phyloP scores from a whole-genome alignment of 352 stramenopile species.

The Phytophthora fragariae region DNA sequence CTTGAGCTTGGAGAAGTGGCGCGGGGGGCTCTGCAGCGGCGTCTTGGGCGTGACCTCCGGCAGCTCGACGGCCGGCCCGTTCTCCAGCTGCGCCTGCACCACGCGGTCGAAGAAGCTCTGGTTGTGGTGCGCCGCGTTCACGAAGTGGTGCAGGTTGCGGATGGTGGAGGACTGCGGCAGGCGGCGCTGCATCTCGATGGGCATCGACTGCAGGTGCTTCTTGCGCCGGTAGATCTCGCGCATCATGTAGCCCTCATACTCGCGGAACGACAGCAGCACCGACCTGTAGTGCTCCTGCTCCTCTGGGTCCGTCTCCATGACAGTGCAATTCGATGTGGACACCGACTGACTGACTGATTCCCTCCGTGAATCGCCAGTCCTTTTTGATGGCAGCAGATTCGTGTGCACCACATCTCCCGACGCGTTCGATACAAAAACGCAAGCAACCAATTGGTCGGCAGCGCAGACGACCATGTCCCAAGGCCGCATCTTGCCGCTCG shows the following conservation, averaged over 20 bases:
- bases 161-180: conserved; percentile 77
- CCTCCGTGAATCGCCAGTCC: neutral
- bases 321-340: no score
- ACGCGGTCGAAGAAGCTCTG: conserved; percentile 83
- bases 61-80: conserved; percentile 59
- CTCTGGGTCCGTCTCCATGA: conserved; percentile 68
- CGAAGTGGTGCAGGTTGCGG: conserved; percentile 81
- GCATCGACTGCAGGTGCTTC: conserved; percentile 80
- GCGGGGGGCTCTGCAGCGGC: conserved; percentile 66
- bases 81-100: conserved; percentile 76
- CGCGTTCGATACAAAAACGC: conserved; percentile 6
- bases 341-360: no score
- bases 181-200: conserved; percentile 75
- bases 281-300: conserved; percentile 87
- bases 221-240: conserved; percentile 87
- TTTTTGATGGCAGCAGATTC: neutral
- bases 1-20: conserved; percentile 90
- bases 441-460: conserved; percentile 29
- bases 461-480: conserved; percentile 62
- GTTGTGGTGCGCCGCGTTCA: conserved; percentile 84
- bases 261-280: conserved; percentile 86
- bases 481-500: conserved; percentile 81
- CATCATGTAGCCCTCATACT: conserved; percentile 87
- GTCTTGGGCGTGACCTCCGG: conserved; percentile 64
- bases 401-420: conserved; percentile 24